A percentile compares a stretch with the other conserved stretches of the same genome.
Evolutionary conservation across 805 yeast species (phyloP).

Genomic region (Sugiyamaella lignohabitans): DNA sequence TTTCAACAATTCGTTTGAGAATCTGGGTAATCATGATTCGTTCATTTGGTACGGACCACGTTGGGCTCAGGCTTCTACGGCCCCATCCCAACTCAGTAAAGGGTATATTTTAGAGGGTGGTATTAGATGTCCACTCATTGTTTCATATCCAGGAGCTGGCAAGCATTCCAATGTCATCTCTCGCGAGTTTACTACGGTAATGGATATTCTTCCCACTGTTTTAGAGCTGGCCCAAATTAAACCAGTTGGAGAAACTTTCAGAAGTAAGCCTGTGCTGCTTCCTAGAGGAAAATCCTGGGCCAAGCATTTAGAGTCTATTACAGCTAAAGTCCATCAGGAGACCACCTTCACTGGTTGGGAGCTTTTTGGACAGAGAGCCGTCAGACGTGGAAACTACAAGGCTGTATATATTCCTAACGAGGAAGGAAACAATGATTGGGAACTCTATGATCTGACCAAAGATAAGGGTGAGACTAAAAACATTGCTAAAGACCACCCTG

Average conservation of each 20-base stretch:
- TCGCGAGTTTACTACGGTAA: constrained; percentile 45
- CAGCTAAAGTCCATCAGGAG: constrained; percentile 16
- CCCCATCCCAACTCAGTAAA: constrained; percentile 49
- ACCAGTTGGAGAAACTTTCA: constrained; percentile 25
- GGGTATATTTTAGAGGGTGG: constrained; percentile 59
- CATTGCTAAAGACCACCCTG: constrained; percentile 35
- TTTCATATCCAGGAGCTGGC: constrained; percentile 38
- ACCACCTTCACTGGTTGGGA: constrained; percentile 49
- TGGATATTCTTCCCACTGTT: constrained; percentile 55
- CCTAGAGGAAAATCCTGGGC: constrained; percentile 46
- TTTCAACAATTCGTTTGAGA: constrained; percentile 40
- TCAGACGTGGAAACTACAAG: constrained; percentile 45
- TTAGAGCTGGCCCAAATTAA: constrained; percentile 42
- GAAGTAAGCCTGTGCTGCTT: constrained; percentile 39
- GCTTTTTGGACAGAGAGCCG: constrained; percentile 50
- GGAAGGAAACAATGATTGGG: constrained; percentile 45
- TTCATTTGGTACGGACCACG: constrained; percentile 49
- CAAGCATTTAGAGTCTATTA: constrained; percentile 30
- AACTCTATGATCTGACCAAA: constrained; percentile 29
- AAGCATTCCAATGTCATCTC: constrained; percentile 21
- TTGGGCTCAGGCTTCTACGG: constrained; percentile 61
- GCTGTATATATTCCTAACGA: constrained; percentile 40
- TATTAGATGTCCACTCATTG: constrained; percentile 48
- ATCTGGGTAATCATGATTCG: constrained; percentile 44
- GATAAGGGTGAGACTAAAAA: constrained; percentile 51